phyloP scores from a whole-genome alignment of 495 filamentous ascomycete species.

The Tuber calosporum region DNA sequence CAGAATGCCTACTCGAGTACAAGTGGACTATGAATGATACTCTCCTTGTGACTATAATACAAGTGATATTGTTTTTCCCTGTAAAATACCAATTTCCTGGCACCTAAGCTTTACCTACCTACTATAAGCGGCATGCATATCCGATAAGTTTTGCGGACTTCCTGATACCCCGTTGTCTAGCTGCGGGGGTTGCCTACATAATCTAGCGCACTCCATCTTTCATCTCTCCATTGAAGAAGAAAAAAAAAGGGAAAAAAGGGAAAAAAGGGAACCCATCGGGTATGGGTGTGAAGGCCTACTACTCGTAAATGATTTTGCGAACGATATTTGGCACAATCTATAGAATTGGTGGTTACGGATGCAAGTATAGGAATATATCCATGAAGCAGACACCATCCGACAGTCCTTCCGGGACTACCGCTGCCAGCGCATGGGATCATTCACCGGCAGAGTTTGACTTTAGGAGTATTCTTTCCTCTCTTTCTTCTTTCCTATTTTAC shows the following conservation, averaged over 20 bases:
- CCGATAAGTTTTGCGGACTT: not conserved
- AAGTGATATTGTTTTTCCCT: not conserved
- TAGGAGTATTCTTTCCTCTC: constrained; percentile 8
- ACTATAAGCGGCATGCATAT: not conserved
- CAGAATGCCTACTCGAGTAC: too few species aligned
- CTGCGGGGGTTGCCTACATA: not conserved
- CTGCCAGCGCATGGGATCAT: constrained; percentile 20
- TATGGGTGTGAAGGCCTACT: not conserved
- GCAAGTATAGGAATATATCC: not conserved
- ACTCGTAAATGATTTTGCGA: not conserved
- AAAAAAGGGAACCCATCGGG: not conserved
- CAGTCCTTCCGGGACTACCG: not conserved
- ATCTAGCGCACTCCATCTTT: not conserved
- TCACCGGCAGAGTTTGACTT: constrained; percentile 59
- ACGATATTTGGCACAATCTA: not conserved
- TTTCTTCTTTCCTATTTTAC: not conserved
- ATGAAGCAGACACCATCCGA: not conserved
- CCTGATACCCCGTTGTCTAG: not conserved
- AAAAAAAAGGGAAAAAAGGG: too few species aligned
- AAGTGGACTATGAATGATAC: too few species aligned
- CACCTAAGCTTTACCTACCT: not conserved
- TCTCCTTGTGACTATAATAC: too few species aligned
- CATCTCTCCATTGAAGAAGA: not conserved
- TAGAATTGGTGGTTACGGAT: not conserved
- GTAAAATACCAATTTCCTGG: not conserved